Evolutionary conservation across 2,329 filamentous ascomycete genomes (phyloP).

Genomic region (Magnaporthiopsis rhizophila): DNA sequence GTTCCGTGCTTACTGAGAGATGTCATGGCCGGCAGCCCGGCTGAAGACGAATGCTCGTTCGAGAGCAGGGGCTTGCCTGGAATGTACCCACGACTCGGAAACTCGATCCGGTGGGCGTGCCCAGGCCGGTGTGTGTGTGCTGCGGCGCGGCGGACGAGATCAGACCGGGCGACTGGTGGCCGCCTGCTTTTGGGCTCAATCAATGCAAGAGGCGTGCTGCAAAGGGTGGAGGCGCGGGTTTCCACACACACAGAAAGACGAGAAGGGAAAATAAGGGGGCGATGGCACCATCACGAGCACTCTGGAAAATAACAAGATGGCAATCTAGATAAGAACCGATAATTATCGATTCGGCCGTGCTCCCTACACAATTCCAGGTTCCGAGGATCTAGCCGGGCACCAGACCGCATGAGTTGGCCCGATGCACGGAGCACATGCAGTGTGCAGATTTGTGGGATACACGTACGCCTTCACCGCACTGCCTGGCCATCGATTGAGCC

Average conservation of each 20-base stretch:
- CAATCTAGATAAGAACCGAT: no score
- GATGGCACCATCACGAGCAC: neutral
- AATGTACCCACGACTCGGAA: neutral
- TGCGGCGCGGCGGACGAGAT: neutral
- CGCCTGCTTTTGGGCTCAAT: no score
- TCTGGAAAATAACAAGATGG: no score
- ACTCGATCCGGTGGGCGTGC: neutral
- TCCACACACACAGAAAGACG: neutral
- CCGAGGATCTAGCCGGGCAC: neutral
- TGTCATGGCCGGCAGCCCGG: conserved; percentile 29
- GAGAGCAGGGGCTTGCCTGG: neutral
- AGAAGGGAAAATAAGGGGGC: neutral
- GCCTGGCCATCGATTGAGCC: no score
- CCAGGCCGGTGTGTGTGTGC: neutral
- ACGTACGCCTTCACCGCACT: no score
- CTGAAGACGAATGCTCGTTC: no score
- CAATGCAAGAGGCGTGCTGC: neutral
- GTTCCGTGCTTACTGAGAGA: conserved; percentile 14
- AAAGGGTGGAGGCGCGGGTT: neutral
- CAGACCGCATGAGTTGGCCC: neutral
- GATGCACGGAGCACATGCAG: neutral
- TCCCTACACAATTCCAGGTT: no score
- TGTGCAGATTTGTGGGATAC: no score
- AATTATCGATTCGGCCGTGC: neutral
- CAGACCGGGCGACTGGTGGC: neutral